phyloP scores from a whole-genome alignment of 2,329 filamentous ascomycete genomes.

The Venturia asperata region DNA sequence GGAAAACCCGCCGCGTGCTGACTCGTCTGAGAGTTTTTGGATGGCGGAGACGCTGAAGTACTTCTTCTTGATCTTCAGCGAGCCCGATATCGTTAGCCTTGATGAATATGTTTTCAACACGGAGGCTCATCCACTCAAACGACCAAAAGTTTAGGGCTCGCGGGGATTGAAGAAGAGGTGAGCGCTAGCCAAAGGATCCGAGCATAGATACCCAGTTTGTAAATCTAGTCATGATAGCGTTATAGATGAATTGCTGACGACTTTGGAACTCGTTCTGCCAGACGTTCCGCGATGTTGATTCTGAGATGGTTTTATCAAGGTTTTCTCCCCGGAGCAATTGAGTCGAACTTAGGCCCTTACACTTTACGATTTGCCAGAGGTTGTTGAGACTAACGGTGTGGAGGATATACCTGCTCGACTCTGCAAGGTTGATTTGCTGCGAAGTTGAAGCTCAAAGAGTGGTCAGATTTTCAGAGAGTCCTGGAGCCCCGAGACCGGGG shows the following conservation, averaged over 20 bases:
- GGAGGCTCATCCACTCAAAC: constrained; percentile 46
- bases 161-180: not conserved
- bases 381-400: too few relatives aligned
- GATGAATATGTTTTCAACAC: constrained; percentile 61
- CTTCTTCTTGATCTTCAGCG: constrained; percentile 74
- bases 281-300: not conserved
- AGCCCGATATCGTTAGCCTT: constrained; percentile 57
- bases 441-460: too few relatives aligned
- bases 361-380: too few relatives aligned
- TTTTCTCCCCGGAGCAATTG: too few relatives aligned
- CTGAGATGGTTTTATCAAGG: not conserved
- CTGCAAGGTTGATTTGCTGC: too few relatives aligned
- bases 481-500: too few relatives aligned
- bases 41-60: constrained; percentile 87
- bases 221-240: not conserved
- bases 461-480: too few relatives aligned
- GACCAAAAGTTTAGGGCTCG: constrained; percentile 25
- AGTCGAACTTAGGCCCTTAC: too few relatives aligned
- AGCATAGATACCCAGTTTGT: not conserved
- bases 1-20: constrained; percentile 31
- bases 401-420: too few relatives aligned
- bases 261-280: not conserved
- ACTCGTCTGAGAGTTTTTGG: constrained; percentile 67
- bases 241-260: not conserved
- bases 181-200: not conserved